A percentile compares a stretch with the other conserved stretches of the same genome.
Evolutionary conservation across 495 filamentous ascomycete species (phyloP).

Genomic region (Hypomontagnella monticulosa): DNA sequence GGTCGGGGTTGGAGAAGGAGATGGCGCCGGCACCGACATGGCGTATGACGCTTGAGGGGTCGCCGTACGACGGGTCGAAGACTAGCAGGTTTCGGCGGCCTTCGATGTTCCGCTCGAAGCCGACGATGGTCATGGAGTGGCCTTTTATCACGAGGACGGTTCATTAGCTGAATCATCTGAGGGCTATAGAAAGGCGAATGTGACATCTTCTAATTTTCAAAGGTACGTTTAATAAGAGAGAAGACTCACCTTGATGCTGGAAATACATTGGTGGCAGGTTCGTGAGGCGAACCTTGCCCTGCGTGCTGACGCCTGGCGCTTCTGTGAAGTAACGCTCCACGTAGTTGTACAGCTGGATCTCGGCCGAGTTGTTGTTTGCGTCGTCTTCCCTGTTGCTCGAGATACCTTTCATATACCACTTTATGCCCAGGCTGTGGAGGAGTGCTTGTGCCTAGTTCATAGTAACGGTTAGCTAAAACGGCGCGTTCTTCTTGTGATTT

Average conservation of each 20-base stretch:
- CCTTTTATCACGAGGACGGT: constrained; percentile 54
- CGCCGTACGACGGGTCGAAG: constrained; percentile 88
- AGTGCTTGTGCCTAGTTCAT: constrained; percentile 77
- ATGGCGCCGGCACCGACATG: constrained; percentile 54
- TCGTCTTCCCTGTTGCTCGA: constrained; percentile 47
- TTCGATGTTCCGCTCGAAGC: constrained; percentile 74
- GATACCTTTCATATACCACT: constrained; percentile 54
- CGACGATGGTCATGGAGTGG: constrained; percentile 92
- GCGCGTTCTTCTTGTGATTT: background rate
- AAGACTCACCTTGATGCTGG: constrained; percentile 74
- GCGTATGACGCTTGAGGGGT: constrained; percentile 68
- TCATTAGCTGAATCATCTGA: constrained; percentile 1
- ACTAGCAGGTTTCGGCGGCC: constrained; percentile 79
- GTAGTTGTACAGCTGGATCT: constrained; percentile 64
- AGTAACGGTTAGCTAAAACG: constrained; percentile 3
- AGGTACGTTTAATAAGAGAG: too few species aligned
- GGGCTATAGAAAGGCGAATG: background rate
- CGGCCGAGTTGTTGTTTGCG: constrained; percentile 39
- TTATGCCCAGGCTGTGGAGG: constrained; percentile 73
- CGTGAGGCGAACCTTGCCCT: constrained; percentile 71
- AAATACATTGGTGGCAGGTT: constrained; percentile 86
- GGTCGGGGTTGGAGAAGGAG: constrained; percentile 56
- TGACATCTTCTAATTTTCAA: too few species aligned
- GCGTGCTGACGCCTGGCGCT: constrained; percentile 49
- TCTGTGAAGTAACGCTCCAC: constrained; percentile 78